Evolutionary conservation across 1,284 basidiomycete species (phyloP).

Genomic region (Xerocomus minutiporus): DNA sequence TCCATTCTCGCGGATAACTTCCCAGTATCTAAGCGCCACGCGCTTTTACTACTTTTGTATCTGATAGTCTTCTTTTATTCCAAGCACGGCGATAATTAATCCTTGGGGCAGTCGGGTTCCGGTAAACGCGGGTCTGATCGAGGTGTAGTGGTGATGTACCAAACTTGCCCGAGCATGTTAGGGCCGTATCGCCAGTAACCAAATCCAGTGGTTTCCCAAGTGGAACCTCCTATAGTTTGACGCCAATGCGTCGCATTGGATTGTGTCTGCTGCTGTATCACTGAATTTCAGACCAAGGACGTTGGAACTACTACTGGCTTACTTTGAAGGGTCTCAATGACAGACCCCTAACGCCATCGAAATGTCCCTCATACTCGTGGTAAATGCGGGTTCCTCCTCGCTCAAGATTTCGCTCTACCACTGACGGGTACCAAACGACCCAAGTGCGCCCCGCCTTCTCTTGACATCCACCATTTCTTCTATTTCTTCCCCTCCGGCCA

Average conservation of each 20-base stretch:
- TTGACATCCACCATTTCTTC: constrained; percentile 50
- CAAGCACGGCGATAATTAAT: constrained; percentile 3
- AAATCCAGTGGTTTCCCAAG: neutral
- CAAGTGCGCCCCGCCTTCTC: constrained; percentile 38
- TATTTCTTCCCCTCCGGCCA: constrained; percentile 53
- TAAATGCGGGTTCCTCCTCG: constrained; percentile 72
- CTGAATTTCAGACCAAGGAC: too few relatives aligned
- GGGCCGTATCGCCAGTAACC: neutral
- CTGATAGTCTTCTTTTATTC: constrained; percentile 1
- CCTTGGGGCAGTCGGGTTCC: constrained; percentile 1
- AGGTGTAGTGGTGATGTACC: neutral
- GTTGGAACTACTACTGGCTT: neutral
- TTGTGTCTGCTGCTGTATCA: neutral
- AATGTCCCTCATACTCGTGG: constrained; percentile 50
- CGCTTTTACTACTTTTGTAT: neutral
- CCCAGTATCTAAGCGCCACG: neutral
- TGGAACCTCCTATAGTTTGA: too few relatives aligned
- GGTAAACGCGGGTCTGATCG: constrained; percentile 6
- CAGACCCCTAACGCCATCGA: neutral
- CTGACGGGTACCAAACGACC: constrained; percentile 16
- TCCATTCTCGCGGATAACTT: neutral
- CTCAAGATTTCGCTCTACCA: constrained; percentile 70
- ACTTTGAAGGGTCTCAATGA: neutral
- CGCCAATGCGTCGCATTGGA: too few relatives aligned
- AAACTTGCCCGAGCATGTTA: neutral